Evolutionary conservation across 192 early-diverging fungal species (phyloP), one percentile per base, ranked within the genome.

Genomic region (Phycomyces blakesleeanus): DNA sequence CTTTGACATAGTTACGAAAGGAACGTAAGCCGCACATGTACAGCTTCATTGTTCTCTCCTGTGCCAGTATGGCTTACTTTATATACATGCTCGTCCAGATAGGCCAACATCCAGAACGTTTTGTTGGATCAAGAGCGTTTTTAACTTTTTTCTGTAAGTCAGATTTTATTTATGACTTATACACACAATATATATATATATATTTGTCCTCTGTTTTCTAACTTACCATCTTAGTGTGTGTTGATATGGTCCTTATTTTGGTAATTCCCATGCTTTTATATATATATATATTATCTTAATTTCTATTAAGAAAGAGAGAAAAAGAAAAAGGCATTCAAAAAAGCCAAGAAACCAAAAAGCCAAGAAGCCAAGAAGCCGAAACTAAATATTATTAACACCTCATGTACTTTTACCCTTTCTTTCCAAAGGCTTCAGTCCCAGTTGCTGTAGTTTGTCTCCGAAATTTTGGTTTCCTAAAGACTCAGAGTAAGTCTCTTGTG

Each of bases 401-500:
- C 15, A 7, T 41, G 20, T 57, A 41, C n/a, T 20, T 10, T 58
- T 58, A 24, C 25, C 27, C 26, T 49, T 22, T 52, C 47, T 11
- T 42, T 47, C 24, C 40, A 15, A 51, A 75, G 73, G 59, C 59
- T 20, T 87, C 85, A 3, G 50, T 89, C 24, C 66, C 73, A 25
- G 72, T 75, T 29, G 77, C 88, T 8, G 69, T 79, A 49, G 57
- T 79, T 16, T 91, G 88, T 67, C 75, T 81, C 63, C 67, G 72
- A 34, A 90, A 89, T 66, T 91, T 91, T 68, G 82, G 85, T 56
- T 72, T 83, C 29, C 66, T 91, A 51, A 85, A 83, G 63, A 82
- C 81, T 59, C 87, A 89, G 47, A 78, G 82, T 84, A 77, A 76
- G 80, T 75, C 24, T 11, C 2, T 12, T 20, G 4, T 5, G 15